Percentiles rank a stretch among this genome's conserved stretches.
phyloP scores from a whole-genome alignment of 257 asterid species.

The Fraxinus cuspidata region DNA sequence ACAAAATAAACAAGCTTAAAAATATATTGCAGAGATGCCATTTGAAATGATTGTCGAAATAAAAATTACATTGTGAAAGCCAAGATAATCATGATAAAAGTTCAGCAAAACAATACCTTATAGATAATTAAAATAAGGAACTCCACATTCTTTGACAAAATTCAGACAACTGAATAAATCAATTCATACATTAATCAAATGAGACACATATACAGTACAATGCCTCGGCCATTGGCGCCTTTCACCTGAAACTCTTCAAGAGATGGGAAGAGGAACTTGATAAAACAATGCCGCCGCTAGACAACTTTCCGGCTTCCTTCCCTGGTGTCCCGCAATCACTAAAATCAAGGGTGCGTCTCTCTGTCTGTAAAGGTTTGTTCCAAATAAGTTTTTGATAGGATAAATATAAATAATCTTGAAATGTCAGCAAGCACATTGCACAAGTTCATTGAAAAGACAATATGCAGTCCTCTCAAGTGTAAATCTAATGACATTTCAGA shows the following conservation, averaged over 20 bases:
- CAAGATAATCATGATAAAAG: background rate
- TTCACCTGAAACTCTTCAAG: conserved; percentile 71
- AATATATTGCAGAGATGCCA: background rate
- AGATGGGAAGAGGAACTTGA: conserved; percentile 75
- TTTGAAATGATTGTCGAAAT: background rate
- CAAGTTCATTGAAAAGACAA: background rate
- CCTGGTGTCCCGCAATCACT: conserved; percentile 82
- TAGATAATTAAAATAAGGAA: background rate
- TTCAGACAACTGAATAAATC: conserved; percentile 1
- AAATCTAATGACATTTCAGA: background rate
- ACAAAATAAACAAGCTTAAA: background rate
- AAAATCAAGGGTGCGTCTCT: conserved; percentile 81
- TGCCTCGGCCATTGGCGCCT: conserved; percentile 18
- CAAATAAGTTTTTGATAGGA: background rate
- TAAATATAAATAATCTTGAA: background rate
- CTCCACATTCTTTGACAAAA: background rate
- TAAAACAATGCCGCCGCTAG: conserved; percentile 42
- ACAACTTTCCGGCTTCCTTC: conserved; percentile 45
- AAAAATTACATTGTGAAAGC: background rate
- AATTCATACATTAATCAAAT: conserved; percentile 20
- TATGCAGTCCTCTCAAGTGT: background rate
- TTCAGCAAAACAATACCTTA: background rate
- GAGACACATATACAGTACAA: conserved; percentile 25
- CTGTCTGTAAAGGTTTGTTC: conserved; percentile 46
- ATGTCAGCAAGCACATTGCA: background rate